Base-by-base conservation (phyloP, 2,329 filamentous ascomycete species). In the Passalora sequoiae region DNA sequence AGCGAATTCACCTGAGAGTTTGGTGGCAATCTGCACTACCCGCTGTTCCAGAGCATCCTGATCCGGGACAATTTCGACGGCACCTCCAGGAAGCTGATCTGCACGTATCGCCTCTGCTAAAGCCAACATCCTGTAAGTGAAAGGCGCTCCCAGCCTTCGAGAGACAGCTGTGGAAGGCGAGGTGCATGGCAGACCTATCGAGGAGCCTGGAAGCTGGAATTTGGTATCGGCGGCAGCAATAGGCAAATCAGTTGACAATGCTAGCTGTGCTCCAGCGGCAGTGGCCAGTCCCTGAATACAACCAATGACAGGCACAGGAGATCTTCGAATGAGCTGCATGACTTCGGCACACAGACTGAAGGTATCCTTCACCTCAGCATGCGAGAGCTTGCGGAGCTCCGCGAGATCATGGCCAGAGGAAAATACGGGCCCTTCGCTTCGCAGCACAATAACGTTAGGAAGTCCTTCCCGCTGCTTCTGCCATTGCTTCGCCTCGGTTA, bases 61-160 rank as follows among this genome's bases (percentile, higher is more conserved):
- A 39, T 49, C 46, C 13, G 46, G n/a, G 1, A 49, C 46, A 5
- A 49, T n/a, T 19, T 49, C 49, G 24, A 51, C 43, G 10, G 49
- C 38, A n/a, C 49, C 49, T 8, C 32, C 36, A 31, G 49, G 49
- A 7, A 51, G 40, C n/a, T 45, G 29, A 35, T 44, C 46, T n/a
- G 49, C 49, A 33, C 40, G 40, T 21, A 47, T 29, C 10, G 49
- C 37, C 38, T 51, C 49, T 22, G 49, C 49, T 16, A 46, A 21
- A 12, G 46, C 46, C 29, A 51, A 31, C 49, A 51, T 51, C 8
- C 49, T 40, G 44, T 49, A 51, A 10, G 49, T 46, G 36, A 49
- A 46, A 15, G 46, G 36, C 16, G 43, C 37, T 28, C 39, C 46
- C n/a, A 49, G 32, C 22, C 40, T 28, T 27, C 49, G 39, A 13